Conservation (phyloP, 2,329 filamentous ascomycete species). For the Davidsoniella australis region DNA sequence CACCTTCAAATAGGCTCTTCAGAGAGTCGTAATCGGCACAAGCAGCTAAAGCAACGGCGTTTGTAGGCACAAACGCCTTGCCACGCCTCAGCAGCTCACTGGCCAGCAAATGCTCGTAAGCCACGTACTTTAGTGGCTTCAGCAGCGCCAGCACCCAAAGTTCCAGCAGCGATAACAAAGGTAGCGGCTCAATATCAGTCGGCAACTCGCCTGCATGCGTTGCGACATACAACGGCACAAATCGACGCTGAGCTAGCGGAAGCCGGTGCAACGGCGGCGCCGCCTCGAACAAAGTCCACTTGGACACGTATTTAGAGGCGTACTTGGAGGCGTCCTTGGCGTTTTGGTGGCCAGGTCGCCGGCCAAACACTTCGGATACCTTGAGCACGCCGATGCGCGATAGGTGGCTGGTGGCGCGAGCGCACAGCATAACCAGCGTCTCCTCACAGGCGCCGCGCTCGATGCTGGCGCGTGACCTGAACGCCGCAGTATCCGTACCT, state of each 20-base stretch:
- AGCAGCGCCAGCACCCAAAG: constrained; percentile 36
- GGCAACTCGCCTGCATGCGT: constrained; percentile 30
- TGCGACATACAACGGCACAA: constrained; percentile 33
- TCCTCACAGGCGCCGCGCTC: constrained; percentile 24
- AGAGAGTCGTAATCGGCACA: constrained; percentile 32
- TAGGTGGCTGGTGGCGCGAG: constrained; percentile 28
- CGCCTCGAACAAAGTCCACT: constrained; percentile 33
- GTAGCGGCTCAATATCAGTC: constrained; percentile 29
- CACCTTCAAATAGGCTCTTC: constrained; percentile 31
- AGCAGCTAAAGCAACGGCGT: constrained; percentile 19
- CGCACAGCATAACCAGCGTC: constrained; percentile 28
- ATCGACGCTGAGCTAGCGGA: constrained; percentile 25
- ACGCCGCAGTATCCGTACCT: not conserved
- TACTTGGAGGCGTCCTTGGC: too few species aligned
- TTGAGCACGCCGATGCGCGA: constrained; percentile 27
- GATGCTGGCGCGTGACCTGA: too few species aligned
- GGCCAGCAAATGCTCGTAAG: constrained; percentile 33
- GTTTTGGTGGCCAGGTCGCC: too few species aligned
- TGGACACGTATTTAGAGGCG: constrained; percentile 16
- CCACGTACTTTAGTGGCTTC: constrained; percentile 28
- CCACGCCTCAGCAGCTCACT: constrained; percentile 26
- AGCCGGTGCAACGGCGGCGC: constrained; percentile 21
- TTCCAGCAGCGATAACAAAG: constrained; percentile 26
- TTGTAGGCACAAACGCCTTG: constrained; percentile 27
- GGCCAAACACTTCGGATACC: constrained; percentile 26